A percentile compares a stretch with the other conserved stretches of the same genome.
These are phyloP conservation scores for Penicillium flavigenum DNA, from an alignment of 495 filamentous ascomycete species.

Conservation along the genomic window DNA sequence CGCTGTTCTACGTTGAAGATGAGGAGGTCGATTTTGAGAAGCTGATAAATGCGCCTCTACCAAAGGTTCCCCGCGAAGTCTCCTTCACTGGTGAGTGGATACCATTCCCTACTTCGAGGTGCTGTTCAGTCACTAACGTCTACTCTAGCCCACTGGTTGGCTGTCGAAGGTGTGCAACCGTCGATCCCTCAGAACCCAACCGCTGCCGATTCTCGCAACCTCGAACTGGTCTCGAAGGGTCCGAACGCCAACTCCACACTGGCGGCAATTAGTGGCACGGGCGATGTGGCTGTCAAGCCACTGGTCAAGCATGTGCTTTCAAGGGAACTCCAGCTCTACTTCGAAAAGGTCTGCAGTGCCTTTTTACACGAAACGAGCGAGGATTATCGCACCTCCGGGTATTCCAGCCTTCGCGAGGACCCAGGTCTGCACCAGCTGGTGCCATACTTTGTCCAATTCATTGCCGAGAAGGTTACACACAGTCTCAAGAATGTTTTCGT, in stretches of 20 bases:
- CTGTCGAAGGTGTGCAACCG: constrained; percentile 93
- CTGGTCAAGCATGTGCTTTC: constrained; percentile 92
- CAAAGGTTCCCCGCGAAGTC: constrained; percentile 91
- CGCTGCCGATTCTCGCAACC: constrained; percentile 71
- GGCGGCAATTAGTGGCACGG: constrained; percentile 76
- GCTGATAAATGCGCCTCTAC: constrained; percentile 91
- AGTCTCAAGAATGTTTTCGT: constrained; percentile 81
- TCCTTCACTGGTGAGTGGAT: constrained; percentile 73
- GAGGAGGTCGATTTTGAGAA: constrained; percentile 99
- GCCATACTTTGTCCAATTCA: constrained; percentile 93
- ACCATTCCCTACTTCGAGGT: neutral
- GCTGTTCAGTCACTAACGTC: constrained; percentile 23
- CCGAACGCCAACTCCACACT: constrained; percentile 78
- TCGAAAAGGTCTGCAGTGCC: constrained; percentile 85
- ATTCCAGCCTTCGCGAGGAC: constrained; percentile 78
- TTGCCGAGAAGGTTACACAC: constrained; percentile 92
- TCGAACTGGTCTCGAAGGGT: constrained; percentile 85
- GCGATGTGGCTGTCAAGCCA: constrained; percentile 80
- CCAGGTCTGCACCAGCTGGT: constrained; percentile 92
- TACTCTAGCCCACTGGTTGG: constrained; percentile 82
- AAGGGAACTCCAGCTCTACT: constrained; percentile 95
- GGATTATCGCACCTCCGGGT: constrained; percentile 78
- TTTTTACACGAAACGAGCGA: constrained; percentile 82
- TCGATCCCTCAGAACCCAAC: constrained; percentile 95
- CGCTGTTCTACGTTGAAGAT: constrained; percentile 95